phyloP scores from a whole-genome alignment of 148 eudicot species.

The Spergularia marina region DNA sequence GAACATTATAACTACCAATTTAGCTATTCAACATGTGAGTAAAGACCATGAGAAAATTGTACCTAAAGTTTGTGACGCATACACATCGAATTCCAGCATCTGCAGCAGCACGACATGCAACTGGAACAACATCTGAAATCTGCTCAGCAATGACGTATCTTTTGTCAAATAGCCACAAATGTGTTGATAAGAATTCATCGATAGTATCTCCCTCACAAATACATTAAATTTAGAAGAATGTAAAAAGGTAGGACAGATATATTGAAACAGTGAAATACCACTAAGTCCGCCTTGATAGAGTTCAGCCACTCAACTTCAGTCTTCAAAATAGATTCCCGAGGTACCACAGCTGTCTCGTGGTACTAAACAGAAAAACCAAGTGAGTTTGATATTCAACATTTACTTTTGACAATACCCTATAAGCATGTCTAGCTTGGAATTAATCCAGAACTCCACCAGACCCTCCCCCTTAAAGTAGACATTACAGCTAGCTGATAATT shows the following conservation, averaged over 20 bases:
- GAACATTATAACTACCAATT: too few relatives aligned
- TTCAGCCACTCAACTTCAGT: constrained; percentile 94
- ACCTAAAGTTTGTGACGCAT: constrained; percentile 98
- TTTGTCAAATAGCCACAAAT: background rate
- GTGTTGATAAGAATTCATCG: background rate
- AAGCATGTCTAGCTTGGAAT: background rate
- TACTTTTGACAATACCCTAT: background rate
- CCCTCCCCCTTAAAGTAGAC: background rate
- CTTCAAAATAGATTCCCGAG: constrained; percentile 78
- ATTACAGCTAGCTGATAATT: background rate
- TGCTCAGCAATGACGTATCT: constrained; percentile 29
- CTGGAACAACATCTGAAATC: constrained; percentile 99
- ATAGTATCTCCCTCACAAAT: background rate
- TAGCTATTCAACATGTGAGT: background rate
- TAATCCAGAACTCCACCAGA: background rate
- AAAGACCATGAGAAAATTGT: constrained; percentile 16
- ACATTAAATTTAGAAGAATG: background rate
- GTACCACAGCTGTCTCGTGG: constrained; percentile 93
- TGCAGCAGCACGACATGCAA: constrained; percentile 98
- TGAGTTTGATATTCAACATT: constrained; percentile 17
- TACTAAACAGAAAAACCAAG: constrained; percentile 47
- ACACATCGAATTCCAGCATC: constrained; percentile 96
- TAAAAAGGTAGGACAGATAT: constrained; percentile 2
- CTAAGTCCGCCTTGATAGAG: constrained; percentile 95
- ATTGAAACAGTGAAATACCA: constrained; percentile 48